Conservation (phyloP, 1,284 basidiomycete species). For the Malassezia vespertilionis region DNA sequence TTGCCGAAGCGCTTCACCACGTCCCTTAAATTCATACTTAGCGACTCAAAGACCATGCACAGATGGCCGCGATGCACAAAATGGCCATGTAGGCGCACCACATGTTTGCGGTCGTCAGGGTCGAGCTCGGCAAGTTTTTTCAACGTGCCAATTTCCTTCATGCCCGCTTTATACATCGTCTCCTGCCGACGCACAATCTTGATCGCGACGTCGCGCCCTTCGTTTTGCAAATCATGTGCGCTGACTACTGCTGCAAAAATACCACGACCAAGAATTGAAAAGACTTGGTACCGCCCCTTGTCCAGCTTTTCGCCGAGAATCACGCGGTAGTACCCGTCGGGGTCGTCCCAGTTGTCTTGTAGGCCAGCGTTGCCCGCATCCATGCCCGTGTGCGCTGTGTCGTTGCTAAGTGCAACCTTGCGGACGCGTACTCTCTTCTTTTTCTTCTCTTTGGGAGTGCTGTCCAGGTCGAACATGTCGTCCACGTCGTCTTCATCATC, state of each 20-base stretch:
- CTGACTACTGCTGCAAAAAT: conserved; percentile 97
- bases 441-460: conserved; percentile 23
- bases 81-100: conserved; percentile 77
- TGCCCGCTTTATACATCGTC: conserved; percentile 90
- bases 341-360: conserved; percentile 58
- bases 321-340: conserved; percentile 89
- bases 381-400: not conserved
- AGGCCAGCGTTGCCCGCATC: conserved; percentile 26
- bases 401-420: not conserved
- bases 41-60: conserved; percentile 86
- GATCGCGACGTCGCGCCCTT: conserved; percentile 71
- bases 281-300: conserved; percentile 91
- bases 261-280: conserved; percentile 84
- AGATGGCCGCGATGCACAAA: conserved; percentile 96
- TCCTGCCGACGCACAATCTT: conserved; percentile 94
- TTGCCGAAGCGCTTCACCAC: conserved; percentile 98
- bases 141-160: conserved; percentile 82
- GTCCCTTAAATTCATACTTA: conserved; percentile 86
- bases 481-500: conserved; percentile 33
- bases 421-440: conserved; percentile 27
- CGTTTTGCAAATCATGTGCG: conserved; percentile 56
- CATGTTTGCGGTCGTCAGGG: conserved; percentile 90
- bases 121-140: conserved; percentile 76
- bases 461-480: conserved; percentile 42
- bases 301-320: conserved; percentile 79